phyloP scores from a whole-genome alignment of 1,284 basidiomycete species.

The Marasmius oreades region DNA sequence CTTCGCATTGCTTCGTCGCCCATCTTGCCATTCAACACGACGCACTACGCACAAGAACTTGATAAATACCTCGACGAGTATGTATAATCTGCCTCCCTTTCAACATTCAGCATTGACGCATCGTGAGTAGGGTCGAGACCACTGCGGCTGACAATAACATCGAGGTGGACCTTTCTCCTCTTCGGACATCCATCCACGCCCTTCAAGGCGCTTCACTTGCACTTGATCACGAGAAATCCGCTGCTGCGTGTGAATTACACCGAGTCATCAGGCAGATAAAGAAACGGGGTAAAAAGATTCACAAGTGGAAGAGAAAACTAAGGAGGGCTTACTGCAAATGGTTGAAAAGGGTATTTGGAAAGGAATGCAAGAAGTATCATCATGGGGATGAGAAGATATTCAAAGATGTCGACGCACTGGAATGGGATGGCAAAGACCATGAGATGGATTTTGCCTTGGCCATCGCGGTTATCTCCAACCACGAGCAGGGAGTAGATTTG shows the following conservation, averaged over 20 bases:
- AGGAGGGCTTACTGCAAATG: slow-evolving; percentile 28
- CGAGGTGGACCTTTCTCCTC: slow-evolving; percentile 26
- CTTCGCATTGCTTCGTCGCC: slow-evolving; percentile 61
- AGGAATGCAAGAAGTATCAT: slow-evolving; percentile 20
- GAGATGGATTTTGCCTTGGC: background rate
- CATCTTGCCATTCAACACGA: slow-evolving; percentile 71
- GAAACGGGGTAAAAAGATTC: slow-evolving; percentile 25
- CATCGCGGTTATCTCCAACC: background rate
- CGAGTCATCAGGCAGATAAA: slow-evolving; percentile 32
- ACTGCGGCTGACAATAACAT: slow-evolving; percentile 17
- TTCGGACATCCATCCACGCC: slow-evolving; percentile 43
- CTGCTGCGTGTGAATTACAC: slow-evolving; percentile 32
- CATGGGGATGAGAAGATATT: slow-evolving; percentile 7
- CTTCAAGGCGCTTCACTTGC: slow-evolving; percentile 49
- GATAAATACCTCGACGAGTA: slow-evolving; percentile 47
- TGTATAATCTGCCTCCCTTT: slow-evolving; percentile 14
- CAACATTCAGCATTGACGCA: background rate
- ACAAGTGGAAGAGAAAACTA: slow-evolving; percentile 20
- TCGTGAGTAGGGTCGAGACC: slow-evolving; percentile 27
- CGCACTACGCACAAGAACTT: slow-evolving; percentile 59
- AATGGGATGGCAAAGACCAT: slow-evolving; percentile 11
- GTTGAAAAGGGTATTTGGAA: slow-evolving; percentile 23
- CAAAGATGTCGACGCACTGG: slow-evolving; percentile 20
- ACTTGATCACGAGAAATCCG: slow-evolving; percentile 48
- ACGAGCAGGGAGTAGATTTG: background rate